Evolutionary conservation across 2,329 filamentous ascomycete genomes (phyloP), one percentile per base, ranked within the genome.

Genomic region (Venturia oleaginea): DNA sequence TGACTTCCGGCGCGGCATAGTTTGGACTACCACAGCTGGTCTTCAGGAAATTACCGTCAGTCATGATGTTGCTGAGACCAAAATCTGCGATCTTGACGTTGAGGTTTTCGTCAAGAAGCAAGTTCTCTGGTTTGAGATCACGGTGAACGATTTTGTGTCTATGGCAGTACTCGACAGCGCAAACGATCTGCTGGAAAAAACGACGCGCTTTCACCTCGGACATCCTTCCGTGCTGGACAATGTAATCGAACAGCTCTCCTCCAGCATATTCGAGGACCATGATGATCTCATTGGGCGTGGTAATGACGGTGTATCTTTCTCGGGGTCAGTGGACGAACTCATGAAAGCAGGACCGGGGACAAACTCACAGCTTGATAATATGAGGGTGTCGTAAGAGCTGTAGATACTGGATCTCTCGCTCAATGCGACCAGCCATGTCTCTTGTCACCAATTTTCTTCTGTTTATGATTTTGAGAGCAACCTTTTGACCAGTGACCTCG

Each of bases 61-160:
- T 97, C 94, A 99, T 99, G 78, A 99, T 99, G 75, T 99, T 99
- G 80, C 93, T 97, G 65, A 99, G 82, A 65, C 94, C 94, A 70
- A 99, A 99, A 77, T 99, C 94, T 71, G 94, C 94, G 78, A 99
- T 99, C 80, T 99, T 99, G 77, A 99, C 93, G 72, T 99, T 97
- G 73, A 96, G 88, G 66, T 95, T 88, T 68, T 95, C 91, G 77
- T 99, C 94, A 62, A 99, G 86, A 54, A 99, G 84, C 60, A 99
- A 79, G 74, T 99, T 99, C 80, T 99, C 94, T 11, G 94, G 94
- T 76, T 99, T 99, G 67, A 99, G 79, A 75, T 99, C 94, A 75
- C 94, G 89, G 77, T 99, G 94, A 48, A 97, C 94, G 72, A 99
- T 97, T 80, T 97, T 97, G 81, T 99, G 94, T 67, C 94, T 86